Evolutionary conservation across 352 stramenopile genomes (phyloP), one percentile per base, ranked within the genome.

Genomic region (Pythium aristosporum): DNA sequence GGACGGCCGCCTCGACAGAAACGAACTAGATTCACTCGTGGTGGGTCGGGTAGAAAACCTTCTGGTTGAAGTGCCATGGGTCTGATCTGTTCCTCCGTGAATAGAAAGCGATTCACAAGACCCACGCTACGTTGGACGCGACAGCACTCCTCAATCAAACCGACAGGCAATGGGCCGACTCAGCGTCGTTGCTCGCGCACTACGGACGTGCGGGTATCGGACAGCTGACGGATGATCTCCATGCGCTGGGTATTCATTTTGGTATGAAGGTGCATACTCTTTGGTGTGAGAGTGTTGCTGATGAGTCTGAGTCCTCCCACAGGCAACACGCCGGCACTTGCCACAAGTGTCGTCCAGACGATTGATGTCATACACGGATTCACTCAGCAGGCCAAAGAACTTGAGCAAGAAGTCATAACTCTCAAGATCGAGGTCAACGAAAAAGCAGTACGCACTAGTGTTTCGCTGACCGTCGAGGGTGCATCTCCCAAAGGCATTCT

Each of bases 361-460:
- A 69, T 73, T 46, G 67, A 66, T 47, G 30, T 23, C 5, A 20
- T 87, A n/a, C 30, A 50, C 16, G 54, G 56, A 15, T 77, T 77
- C 15, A 43, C 59, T 23, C 30, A 54, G 15, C 69, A 77, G 21
- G 61, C 65, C 15, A 49, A 64, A 75, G 57, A 68, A 54, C 48
- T 85, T 6, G 53, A 80, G 65, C 68, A 72, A 4, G 69, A 84
- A 37, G 57, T 71, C 8, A 44, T 65, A 23, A 61, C 52, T 6
- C 72, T 87, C 2, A 67, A 82, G 34, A 79, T 64, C 34, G 74
- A 83, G 61, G 53, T 87, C 11, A 73, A 87, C 34, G 80, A 89
- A 67, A 85, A 74, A 63, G 61, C 53, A 61, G 80, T 85, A 59
- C 36, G 61, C 32, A 30, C 3, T 5, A 2, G 25, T 30, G 3